phyloP scores from a whole-genome alignment of 148 eudicot species.

The Camellia lanceoleosa region DNA sequence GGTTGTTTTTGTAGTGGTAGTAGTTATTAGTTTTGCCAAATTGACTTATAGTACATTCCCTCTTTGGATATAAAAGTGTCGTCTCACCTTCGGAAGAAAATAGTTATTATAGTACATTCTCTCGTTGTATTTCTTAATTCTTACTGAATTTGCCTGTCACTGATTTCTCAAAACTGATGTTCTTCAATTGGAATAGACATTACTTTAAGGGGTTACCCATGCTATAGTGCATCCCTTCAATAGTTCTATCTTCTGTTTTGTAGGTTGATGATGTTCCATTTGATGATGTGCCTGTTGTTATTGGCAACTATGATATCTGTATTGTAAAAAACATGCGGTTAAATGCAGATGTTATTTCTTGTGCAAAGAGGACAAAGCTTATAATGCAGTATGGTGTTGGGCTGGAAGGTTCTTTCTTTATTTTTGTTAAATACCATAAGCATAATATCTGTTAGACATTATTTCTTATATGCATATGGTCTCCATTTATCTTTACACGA shows the following conservation, averaged over 20 bases:
- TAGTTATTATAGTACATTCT: too few relatives aligned
- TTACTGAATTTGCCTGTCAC: neutral
- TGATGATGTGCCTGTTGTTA: slow-evolving; percentile 53
- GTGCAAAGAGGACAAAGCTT: slow-evolving; percentile 76
- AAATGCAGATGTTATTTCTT: slow-evolving; percentile 60
- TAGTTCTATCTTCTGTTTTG: slow-evolving; percentile 16
- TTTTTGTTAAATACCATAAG: neutral
- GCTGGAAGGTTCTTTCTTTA: slow-evolving; percentile 54
- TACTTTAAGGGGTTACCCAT: neutral
- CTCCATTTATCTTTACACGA: slow-evolving; percentile 8
- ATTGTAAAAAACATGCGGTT: slow-evolving; percentile 58
- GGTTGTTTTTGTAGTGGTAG: neutral
- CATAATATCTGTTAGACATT: neutral
- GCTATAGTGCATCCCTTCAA: neutral
- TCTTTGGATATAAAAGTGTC: too few relatives aligned
- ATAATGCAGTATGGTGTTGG: slow-evolving; percentile 97
- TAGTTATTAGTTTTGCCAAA: neutral
- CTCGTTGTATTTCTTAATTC: neutral
- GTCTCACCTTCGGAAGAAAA: too few relatives aligned
- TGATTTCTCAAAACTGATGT: neutral
- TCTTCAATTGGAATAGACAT: neutral
- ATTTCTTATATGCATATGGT: neutral
- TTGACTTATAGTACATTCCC: too few relatives aligned
- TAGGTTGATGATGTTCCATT: slow-evolving; percentile 83
- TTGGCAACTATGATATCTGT: slow-evolving; percentile 78